These are phyloP conservation scores for Gymnopilus junonius DNA, from an alignment of 768 basidiomycete species.

Conservation along the genomic window DNA sequence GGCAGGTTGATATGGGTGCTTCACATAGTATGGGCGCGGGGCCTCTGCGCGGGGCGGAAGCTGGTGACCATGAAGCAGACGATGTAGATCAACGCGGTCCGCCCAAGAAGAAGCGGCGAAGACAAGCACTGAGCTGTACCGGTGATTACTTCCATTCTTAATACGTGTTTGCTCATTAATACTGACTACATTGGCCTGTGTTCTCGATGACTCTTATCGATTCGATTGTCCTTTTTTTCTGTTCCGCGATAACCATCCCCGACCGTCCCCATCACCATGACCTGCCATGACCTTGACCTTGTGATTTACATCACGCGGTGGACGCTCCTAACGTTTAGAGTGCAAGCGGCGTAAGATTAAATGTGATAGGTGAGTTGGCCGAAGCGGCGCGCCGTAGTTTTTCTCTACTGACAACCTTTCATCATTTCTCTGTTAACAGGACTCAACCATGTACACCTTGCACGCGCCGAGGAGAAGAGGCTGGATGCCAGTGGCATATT, in stretches of 20 bases:
- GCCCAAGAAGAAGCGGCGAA: constrained; percentile 81
- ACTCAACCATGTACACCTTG: constrained; percentile 84
- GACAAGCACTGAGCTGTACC: constrained; percentile 85
- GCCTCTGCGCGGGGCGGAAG: constrained; percentile 33
- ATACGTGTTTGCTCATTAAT: constrained; percentile 26
- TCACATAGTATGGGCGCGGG: constrained; percentile 22
- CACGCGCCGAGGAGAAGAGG: constrained; percentile 77
- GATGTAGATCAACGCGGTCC: constrained; percentile 58
- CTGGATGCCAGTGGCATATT: constrained; percentile 83
- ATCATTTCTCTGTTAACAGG: constrained; percentile 40
- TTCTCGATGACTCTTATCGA: constrained; percentile 25
- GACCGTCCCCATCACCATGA: constrained; percentile 19
- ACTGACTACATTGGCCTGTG: constrained; percentile 18
- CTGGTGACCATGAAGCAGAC: constrained; percentile 61
- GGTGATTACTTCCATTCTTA: constrained; percentile 51
- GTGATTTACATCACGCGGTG: constrained; percentile 34
- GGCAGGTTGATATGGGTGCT: constrained; percentile 12
- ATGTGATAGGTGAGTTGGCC: constrained; percentile 71
- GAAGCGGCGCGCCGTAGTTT: constrained; percentile 20
- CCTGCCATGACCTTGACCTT: constrained; percentile 27
- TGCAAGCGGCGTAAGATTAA: constrained; percentile 89
- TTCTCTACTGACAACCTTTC: constrained; percentile 25
- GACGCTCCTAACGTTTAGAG: constrained; percentile 45
- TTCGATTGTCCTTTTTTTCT: constrained; percentile 19
- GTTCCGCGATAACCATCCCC: constrained; percentile 5